Evolutionary conservation across 257 asterid genomes (phyloP), one percentile per base, ranked within the genome.

Genomic region (Cinchona pubescens): DNA sequence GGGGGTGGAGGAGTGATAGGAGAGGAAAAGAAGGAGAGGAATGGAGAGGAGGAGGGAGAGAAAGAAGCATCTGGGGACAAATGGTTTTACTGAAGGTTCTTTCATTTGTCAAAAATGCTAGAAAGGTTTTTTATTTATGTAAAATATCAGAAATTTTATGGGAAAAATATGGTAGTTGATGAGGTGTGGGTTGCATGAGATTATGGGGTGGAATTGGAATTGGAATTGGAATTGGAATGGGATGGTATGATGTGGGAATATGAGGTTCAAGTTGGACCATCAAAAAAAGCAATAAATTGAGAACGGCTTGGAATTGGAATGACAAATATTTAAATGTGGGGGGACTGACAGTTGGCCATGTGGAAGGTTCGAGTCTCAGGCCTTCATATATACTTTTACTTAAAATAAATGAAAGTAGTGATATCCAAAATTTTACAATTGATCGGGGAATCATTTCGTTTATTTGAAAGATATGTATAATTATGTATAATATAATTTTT

Each of bases 91-190:
- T 34, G 51, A 56, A 5, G 72, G 25, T 6, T 63, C 77, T 62
- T 80, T 83, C 88, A 85, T 85, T 9, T 63, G n/a, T 73, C 18
- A 53, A 55, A 62, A 46, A 68, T 73, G 82, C 82, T 76, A 82
- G 71, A 69, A 51, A n/a, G n/a, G 37, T 67, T 25, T 75, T 35
- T 75, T 51, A 51, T 19, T 51, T 4, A 51, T 51, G 58, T 18
- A 51, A 48, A 3, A 48, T 46, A n/a, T n/a, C n/a, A n/a, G 23
- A 7, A 21, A 48, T 13, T 13, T 48, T 14, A 48, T 48, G 21
- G 53, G n/a, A n/a, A 48, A 48, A 48, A 48, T 48, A 48, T 48
- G 12, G 0, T n/a, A 11, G 60, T 0, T 53, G 19, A 56, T 56
- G 62, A 25, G 32, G 25, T 12, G 38, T 12, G 63, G 10, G 23